Evolutionary conservation across 1,284 basidiomycete species (phyloP).

Genomic region (Fistulinella cinereoalba): DNA sequence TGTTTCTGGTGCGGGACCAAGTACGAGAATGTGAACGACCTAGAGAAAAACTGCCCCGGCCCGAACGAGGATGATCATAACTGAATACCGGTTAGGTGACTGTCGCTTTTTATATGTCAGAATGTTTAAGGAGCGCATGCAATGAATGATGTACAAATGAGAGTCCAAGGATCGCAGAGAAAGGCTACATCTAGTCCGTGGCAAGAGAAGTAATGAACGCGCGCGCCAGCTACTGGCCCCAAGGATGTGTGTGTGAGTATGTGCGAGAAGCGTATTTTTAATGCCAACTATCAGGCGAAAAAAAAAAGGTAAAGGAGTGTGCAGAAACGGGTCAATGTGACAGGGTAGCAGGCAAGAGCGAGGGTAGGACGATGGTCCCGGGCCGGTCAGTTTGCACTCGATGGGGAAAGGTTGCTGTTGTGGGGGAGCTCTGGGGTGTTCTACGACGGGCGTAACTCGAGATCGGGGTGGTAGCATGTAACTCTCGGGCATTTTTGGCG

Average conservation of each 20-base stretch:
- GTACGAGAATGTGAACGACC: slow-evolving; percentile 61
- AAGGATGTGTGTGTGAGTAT: background rate
- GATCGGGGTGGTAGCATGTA: slow-evolving; percentile 59
- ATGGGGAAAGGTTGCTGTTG: slow-evolving; percentile 58
- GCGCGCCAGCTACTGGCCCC: slow-evolving; percentile 1
- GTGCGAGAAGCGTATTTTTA: slow-evolving; percentile 1
- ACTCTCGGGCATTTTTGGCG: slow-evolving; percentile 33
- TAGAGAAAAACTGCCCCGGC: slow-evolving; percentile 71
- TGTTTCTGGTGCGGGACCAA: slow-evolving; percentile 87
- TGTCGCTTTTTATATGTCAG: slow-evolving; percentile 1
- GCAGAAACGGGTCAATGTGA: slow-evolving; percentile 20
- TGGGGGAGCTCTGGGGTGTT: slow-evolving; percentile 70
- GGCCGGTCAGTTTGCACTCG: slow-evolving; percentile 32
- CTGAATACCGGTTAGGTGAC: slow-evolving; percentile 35
- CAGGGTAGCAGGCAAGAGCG: slow-evolving; percentile 22
- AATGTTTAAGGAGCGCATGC: slow-evolving; percentile 23
- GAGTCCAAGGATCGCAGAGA: slow-evolving; percentile 23
- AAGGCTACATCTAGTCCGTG: slow-evolving; percentile 23
- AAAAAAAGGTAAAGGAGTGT: background rate
- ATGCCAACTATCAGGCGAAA: background rate
- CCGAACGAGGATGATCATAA: slow-evolving; percentile 76
- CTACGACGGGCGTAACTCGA: slow-evolving; percentile 73
- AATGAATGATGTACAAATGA: slow-evolving; percentile 33
- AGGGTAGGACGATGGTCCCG: slow-evolving; percentile 36
- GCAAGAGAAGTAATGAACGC: slow-evolving; percentile 14